Conservation (phyloP, 1,284 basidiomycete genomes). For the Irpex sp. region DNA sequence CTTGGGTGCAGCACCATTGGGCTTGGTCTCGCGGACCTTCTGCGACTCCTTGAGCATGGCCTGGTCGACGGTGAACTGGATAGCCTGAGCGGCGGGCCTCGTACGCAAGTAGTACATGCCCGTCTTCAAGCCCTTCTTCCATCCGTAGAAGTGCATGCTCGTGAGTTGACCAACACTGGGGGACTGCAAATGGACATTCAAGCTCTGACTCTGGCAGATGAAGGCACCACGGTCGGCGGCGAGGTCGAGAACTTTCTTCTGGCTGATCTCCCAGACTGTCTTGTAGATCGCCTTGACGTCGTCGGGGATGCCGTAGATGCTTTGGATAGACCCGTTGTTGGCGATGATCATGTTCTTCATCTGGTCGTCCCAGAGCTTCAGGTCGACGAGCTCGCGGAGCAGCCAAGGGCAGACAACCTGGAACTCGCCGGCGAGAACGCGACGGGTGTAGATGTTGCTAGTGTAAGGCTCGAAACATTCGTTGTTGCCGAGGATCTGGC, state of each 20-base stretch:
- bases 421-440: slow-evolving; percentile 99
- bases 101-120: slow-evolving; percentile 98
- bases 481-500: slow-evolving; percentile 98
- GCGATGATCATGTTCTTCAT: slow-evolving; percentile 99
- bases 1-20: slow-evolving; percentile 17
- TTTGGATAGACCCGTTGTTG: slow-evolving; percentile 93
- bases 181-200: slow-evolving; percentile 92
- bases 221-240: slow-evolving; percentile 98
- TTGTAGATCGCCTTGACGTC: slow-evolving; percentile 97
- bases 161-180: slow-evolving; percentile 95
- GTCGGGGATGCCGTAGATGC: slow-evolving; percentile 81
- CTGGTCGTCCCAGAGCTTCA: slow-evolving; percentile 94
- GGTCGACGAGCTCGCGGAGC: slow-evolving; percentile 93
- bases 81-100: slow-evolving; percentile 90
- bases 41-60: slow-evolving; percentile 69
- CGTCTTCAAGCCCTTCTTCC: slow-evolving; percentile 99
- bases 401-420: slow-evolving; percentile 99
- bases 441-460: slow-evolving; percentile 98
- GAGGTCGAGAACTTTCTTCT: slow-evolving; percentile 98
- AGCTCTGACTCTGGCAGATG: slow-evolving; percentile 90
- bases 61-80: slow-evolving; percentile 97
- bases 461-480: slow-evolving; percentile 99
- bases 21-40: slow-evolving; percentile 32
- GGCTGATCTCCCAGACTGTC: slow-evolving; percentile 99
- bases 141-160: slow-evolving; percentile 99